These are phyloP conservation scores for Phaseolus coccineus DNA, from an alignment of 331 rosid genomes.

Conservation along the genomic window DNA sequence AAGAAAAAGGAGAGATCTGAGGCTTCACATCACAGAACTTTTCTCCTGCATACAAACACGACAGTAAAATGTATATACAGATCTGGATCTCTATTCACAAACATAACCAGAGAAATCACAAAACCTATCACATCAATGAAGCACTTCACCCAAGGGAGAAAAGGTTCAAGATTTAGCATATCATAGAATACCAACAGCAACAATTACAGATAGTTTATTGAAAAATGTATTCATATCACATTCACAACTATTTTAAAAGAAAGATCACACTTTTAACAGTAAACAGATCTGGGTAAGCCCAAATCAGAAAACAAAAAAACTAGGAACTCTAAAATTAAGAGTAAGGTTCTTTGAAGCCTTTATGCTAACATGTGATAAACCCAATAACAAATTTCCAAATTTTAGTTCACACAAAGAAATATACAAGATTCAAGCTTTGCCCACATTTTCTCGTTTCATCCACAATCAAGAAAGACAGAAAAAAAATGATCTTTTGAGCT, in stretches of 20 bases:
- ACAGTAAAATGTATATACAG: constrained; percentile 10
- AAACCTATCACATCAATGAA: background rate
- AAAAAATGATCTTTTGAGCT: background rate
- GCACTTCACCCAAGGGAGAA: constrained; percentile 16
- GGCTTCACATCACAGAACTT: constrained; percentile 3
- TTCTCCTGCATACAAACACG: constrained; percentile 10
- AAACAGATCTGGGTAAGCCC: constrained; percentile 32
- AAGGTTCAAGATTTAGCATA: constrained; percentile 27
- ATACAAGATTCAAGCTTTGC: constrained; percentile 13
- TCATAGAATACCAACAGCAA: constrained; percentile 6
- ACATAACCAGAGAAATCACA: constrained; percentile 15
- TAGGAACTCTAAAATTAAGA: background rate
- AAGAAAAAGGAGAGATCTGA: constrained; percentile 15
- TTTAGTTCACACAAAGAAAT: constrained; percentile 9
- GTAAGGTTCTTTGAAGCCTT: constrained; percentile 5
- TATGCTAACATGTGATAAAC: constrained; percentile 14
- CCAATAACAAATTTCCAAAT: constrained; percentile 30
- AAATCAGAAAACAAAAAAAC: background rate
- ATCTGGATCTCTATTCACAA: constrained; percentile 36
- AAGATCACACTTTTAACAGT: constrained; percentile 32
- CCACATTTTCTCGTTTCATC: constrained; percentile 32
- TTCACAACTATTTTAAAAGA: background rate
- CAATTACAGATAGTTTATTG: background rate
- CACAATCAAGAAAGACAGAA: background rate
- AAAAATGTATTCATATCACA: background rate